Evolutionary conservation across 2,329 filamentous ascomycete genomes (phyloP).

Genomic region (Colletotrichum incanum): DNA sequence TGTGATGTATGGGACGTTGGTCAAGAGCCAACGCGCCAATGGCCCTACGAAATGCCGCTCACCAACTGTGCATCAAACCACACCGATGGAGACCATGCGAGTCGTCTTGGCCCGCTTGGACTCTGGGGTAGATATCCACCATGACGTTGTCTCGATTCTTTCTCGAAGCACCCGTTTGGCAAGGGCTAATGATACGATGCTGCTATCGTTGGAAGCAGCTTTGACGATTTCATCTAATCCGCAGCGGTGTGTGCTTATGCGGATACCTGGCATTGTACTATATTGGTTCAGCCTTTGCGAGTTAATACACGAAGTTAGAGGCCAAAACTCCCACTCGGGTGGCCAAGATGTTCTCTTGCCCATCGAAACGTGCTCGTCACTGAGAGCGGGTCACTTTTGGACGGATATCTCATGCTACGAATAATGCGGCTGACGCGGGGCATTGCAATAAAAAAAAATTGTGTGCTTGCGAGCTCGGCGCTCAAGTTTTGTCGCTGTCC

Average conservation of each 20-base stretch:
- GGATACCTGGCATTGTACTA: background rate
- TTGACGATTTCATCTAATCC: background rate
- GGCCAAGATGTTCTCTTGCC: background rate
- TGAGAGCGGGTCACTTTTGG: background rate
- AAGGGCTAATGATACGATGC: constrained; percentile 15
- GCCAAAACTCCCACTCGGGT: background rate
- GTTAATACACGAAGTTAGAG: background rate
- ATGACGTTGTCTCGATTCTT: constrained; percentile 10
- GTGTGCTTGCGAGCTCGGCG: background rate
- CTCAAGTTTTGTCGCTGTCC: background rate
- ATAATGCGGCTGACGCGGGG: background rate
- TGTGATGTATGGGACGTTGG: constrained; percentile 12
- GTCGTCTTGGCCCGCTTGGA: constrained; percentile 23
- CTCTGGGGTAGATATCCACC: constrained; percentile 15
- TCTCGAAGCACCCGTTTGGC: constrained; percentile 6
- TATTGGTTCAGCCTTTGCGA: background rate
- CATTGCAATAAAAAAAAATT: background rate
- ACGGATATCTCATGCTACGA: background rate
- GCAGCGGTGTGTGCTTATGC: background rate
- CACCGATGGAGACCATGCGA: constrained; percentile 20
- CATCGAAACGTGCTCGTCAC: background rate
- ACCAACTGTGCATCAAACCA: constrained; percentile 20
- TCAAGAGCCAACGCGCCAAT: constrained; percentile 18
- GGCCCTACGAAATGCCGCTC: background rate
- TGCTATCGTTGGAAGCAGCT: background rate